These are phyloP conservation scores for Cryptococcus hybrid DNA, from an alignment of 1,284 basidiomycete species.

Conservation along the genomic window DNA sequence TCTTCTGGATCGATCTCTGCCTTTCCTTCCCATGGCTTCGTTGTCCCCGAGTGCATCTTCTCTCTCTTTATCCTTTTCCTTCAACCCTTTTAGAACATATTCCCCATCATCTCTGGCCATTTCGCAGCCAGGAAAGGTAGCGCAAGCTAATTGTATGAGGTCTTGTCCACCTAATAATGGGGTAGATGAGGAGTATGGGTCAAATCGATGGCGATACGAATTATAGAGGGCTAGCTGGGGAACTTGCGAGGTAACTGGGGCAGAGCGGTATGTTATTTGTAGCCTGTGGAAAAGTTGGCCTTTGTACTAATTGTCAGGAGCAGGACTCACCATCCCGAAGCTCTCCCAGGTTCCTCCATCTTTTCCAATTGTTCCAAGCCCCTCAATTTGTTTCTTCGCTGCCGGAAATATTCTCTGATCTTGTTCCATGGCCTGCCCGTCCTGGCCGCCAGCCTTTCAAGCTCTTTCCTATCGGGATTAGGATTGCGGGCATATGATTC, in stretches of 20 bases:
- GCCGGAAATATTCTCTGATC: constrained; percentile 46
- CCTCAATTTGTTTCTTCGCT: constrained; percentile 43
- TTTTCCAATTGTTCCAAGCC: constrained; percentile 36
- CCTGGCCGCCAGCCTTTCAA: constrained; percentile 32
- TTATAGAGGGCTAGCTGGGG: constrained; percentile 42
- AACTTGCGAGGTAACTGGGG: constrained; percentile 18
- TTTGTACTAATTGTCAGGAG: neutral
- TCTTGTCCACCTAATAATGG: constrained; percentile 44
- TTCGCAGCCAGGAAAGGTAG: constrained; percentile 43
- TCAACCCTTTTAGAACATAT: constrained; percentile 38
- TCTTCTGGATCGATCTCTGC: constrained; percentile 10
- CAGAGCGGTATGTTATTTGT: constrained; percentile 38
- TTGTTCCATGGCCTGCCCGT: constrained; percentile 43
- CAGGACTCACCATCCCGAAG: constrained; percentile 38
- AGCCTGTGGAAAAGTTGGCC: constrained; percentile 22
- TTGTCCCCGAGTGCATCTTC: constrained; percentile 1
- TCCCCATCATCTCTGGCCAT: constrained; percentile 44
- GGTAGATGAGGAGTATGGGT: constrained; percentile 30
- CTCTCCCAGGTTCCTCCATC: constrained; percentile 46
- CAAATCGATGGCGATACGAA: constrained; percentile 42
- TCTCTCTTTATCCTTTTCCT: constrained; percentile 27
- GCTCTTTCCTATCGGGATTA: constrained; percentile 35
- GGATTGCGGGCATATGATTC: constrained; percentile 42
- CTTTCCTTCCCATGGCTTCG: neutral
- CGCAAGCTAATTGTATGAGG: constrained; percentile 43